Base-by-base conservation (phyloP, 805 yeast species). In the Peterozyma toletana region DNA sequence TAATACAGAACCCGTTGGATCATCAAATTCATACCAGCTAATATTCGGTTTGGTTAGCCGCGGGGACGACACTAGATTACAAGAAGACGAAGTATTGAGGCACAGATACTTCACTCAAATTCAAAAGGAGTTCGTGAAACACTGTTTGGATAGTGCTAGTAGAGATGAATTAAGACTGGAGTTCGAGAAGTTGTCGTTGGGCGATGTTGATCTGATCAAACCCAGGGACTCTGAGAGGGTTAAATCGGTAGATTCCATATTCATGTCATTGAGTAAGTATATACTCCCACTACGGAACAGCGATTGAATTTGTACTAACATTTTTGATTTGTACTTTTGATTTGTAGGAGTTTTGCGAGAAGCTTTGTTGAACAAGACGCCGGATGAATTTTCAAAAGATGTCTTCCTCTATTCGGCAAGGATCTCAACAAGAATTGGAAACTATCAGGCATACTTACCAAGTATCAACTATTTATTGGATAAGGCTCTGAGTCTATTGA, bases 41-140 rank as follows among this genome's bases (percentile, higher is more conserved):
- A 69, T 63, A 6, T 77, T 68, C 48, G 85, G 86, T 0, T 62
- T 77, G 40, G 58, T 80, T 7, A 81, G 86, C 49, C 62, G 87
- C 45, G 86, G 86, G 1, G 80, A 74, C 37, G 80, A 73, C 44
- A 55, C 54, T 41, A 55, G 73, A 35, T 62, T 82, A 36, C 79
- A 72, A 51, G 53, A 59, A 3, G 71, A 73, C 51, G 64, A 63
- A 3, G 41, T 44, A 4, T 74, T 70, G 9, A 61, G 86, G 50
- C 53, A 50, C 5, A 57, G 56, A 29, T 68, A 66, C 41, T 74
- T 73, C 51, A 50, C 56, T 2, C 49, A 58, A 33, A 69, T 79
- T 2, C 54, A 67, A 29, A 38, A 43, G 11, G 55, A 63, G 15
- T 58, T 59, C 46, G 43, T 50, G 30, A 35, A 57, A 40, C 55